Base-by-base conservation (phyloP, 345 rosid genomes). In the Brassica rapa region DNA sequence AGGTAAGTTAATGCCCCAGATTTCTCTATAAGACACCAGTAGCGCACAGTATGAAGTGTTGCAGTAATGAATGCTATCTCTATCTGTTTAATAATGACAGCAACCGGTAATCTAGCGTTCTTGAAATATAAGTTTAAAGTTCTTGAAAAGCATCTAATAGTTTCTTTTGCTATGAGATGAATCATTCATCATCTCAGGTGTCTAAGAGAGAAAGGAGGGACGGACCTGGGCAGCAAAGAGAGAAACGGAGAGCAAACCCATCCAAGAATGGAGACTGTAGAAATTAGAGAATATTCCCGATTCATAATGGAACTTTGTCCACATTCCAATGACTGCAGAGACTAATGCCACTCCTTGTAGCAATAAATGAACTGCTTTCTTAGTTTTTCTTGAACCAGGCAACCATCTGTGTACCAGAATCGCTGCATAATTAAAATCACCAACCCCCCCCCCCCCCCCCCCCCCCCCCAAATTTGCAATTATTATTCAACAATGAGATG, bases 181-280 rank as follows among this genome's bases (percentile, higher is more conserved):
- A 37, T 37, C 37, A 33, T 33, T 2, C 37, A 33, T 6, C 37
- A 33, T 33, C 8, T 37, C 56, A 33, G 37, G 37, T 39, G 55
- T 16, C 27, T 24, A 57, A 7, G 46, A 9, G n/a, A 29, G 25
- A 68, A 60, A 60, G 14, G 7, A 46, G 7, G 4, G 4, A 73
- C 8, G 33, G 68, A 92, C 97, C 98, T 94, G 98, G 59, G 89
- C 90, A 68, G 86, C 91, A 73, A 92, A 94, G 84, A 94, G 83
- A 84, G 84, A 88, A 75, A 94, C 74, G 79, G 95, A 94, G 85
- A 88, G 72, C 71, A 94, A 86, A 51, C 98, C 98, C 95, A 92
- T 92, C 98, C 98, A 92, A 81, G 97, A 94, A 87, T 94, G 98
- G 67, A 94, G 86, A 79, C 91, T 92, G 32, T 83, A 92, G 87